phyloP scores from a whole-genome alignment of 306 rosid genomes.

The Echinosophora koreensis region DNA sequence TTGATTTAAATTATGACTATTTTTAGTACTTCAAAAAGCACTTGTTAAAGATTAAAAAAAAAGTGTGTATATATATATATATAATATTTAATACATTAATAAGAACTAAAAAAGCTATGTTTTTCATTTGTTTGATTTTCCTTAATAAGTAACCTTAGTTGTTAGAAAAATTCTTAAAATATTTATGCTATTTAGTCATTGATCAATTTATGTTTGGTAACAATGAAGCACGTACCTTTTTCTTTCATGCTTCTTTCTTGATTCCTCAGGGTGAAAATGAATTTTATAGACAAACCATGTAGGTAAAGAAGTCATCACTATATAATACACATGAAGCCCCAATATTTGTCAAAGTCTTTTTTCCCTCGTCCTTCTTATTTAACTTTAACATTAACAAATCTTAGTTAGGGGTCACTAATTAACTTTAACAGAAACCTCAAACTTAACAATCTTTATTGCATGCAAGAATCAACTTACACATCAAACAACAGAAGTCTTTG shows the following conservation, averaged over 20 bases:
- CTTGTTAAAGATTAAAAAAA: no score
- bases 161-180: not conserved
- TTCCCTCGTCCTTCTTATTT: conserved; percentile 8
- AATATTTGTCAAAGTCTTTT: not conserved
- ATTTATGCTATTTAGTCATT: conserved; percentile 15
- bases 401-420: not conserved
- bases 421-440: conserved; percentile 6
- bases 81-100: no score
- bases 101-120: no score
- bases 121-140: no score
- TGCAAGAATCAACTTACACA: conserved; percentile 23
- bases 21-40: no score
- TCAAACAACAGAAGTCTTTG: not conserved
- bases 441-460: conserved; percentile 11
- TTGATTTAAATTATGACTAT: not conserved
- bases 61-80: no score
- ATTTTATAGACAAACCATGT: not conserved
- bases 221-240: conserved; percentile 5
- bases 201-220: not conserved
- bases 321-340: no score
- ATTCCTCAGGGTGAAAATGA: not conserved
- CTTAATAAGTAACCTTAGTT: no score
- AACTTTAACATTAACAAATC: not conserved
- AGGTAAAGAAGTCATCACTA: not conserved
- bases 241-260: conserved; percentile 15